phyloP scores from a whole-genome alignment of 768 basidiomycete species.

The Sarcodon aspratus region DNA sequence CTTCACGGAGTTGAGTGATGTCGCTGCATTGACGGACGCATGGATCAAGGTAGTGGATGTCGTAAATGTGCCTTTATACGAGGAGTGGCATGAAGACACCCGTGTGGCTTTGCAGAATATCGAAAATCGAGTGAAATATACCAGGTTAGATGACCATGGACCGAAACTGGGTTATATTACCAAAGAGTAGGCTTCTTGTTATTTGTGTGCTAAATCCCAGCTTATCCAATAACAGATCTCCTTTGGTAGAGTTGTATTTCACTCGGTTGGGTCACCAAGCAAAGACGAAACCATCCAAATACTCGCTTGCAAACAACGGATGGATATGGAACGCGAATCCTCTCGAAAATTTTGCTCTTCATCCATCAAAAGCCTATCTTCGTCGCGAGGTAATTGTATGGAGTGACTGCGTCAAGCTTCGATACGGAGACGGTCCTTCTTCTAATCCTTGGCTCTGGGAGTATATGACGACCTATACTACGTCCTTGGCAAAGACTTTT shows the following conservation, averaged over 20 bases:
- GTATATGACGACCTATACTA: constrained; percentile 81
- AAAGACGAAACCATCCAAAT: constrained; percentile 37
- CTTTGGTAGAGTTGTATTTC: constrained; percentile 88
- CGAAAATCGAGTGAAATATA: constrained; percentile 67
- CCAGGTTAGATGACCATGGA: constrained; percentile 71
- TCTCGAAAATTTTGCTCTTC: constrained; percentile 85
- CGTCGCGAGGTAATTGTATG: constrained; percentile 95
- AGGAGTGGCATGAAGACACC: constrained; percentile 80
- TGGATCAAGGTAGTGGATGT: constrained; percentile 79
- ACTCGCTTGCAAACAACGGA: constrained; percentile 93
- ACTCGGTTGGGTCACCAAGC: constrained; percentile 54
- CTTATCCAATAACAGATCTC: constrained; percentile 35
- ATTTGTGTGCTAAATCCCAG: constrained; percentile 1
- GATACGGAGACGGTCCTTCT: constrained; percentile 71
- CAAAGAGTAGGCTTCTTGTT: constrained; percentile 38
- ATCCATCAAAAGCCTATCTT: constrained; percentile 88
- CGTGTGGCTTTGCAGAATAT: constrained; percentile 63
- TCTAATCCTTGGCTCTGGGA: constrained; percentile 94
- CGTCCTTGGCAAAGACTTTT: constrained; percentile 68
- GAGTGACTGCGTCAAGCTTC: constrained; percentile 97
- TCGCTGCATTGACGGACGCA: constrained; percentile 46
- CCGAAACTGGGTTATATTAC: constrained; percentile 78
- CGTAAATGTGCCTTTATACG: constrained; percentile 81
- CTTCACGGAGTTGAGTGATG: constrained; percentile 34
- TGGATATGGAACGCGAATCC: constrained; percentile 99